Conservation (phyloP, 495 filamentous ascomycete genomes). For the Annulohypoxylon bovei region DNA sequence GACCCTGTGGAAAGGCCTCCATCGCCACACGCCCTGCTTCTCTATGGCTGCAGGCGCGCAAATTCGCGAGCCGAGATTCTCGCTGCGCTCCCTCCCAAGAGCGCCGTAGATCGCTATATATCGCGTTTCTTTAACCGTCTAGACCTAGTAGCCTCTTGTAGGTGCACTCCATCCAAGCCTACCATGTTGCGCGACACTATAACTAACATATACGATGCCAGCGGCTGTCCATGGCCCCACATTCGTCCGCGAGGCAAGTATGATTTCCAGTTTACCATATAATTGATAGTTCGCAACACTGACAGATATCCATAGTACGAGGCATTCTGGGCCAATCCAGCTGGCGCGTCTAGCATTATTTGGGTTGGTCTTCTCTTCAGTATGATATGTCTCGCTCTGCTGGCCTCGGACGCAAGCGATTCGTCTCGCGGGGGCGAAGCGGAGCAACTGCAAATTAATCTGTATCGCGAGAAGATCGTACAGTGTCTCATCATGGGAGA, state of each 20-base stretch:
- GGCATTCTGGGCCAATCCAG: constrained; percentile 7
- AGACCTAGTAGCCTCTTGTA: constrained; percentile 5
- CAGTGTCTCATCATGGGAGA: constrained; percentile 53
- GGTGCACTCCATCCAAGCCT: background rate
- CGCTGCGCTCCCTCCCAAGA: constrained; percentile 33
- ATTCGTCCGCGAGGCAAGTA: constrained; percentile 9
- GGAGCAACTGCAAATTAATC: constrained; percentile 22
- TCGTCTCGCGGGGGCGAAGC: constrained; percentile 19
- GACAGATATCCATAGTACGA: background rate
- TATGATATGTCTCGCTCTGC: constrained; percentile 42
- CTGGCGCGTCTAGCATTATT: background rate
- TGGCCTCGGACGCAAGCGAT: constrained; percentile 29
- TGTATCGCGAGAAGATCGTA: constrained; percentile 43
- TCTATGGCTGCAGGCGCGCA: background rate
- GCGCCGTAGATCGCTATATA: constrained; percentile 30
- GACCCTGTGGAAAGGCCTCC: background rate
- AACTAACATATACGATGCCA: background rate
- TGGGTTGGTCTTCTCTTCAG: constrained; percentile 9
- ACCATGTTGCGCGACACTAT: background rate
- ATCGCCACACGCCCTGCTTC: background rate
- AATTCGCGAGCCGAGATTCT: constrained; percentile 28
- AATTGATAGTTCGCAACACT: background rate
- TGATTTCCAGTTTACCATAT: background rate
- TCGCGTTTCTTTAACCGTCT: constrained; percentile 40
- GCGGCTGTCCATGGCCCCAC: constrained; percentile 9